phyloP scores from a whole-genome alignment of 192 early-diverging fungal genomes.

The Dimargaris xerosporica region DNA sequence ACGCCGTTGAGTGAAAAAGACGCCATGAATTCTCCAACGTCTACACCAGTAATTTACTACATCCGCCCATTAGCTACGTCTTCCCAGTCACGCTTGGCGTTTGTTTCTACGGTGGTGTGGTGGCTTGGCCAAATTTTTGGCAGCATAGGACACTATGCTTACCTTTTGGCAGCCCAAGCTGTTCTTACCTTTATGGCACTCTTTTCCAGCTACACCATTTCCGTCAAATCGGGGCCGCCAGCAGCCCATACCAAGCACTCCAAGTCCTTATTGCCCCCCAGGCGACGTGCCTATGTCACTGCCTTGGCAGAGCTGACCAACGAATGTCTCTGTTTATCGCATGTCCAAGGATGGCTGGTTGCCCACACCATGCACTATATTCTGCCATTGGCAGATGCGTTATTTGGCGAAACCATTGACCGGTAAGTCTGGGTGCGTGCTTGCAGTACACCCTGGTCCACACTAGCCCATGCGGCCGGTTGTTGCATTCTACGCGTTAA shows the following conservation, averaged over 20 bases:
- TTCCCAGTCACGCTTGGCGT: background rate
- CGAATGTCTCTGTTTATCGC: conserved; percentile 7
- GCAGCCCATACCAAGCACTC: background rate
- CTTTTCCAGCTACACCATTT: conserved; percentile 3
- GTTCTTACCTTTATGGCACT: background rate
- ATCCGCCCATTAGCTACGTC: too few species aligned
- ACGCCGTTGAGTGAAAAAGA: background rate
- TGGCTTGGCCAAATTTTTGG: background rate
- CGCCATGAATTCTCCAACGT: background rate
- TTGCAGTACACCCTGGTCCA: too few species aligned
- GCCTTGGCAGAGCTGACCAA: background rate
- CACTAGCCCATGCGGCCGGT: too few species aligned
- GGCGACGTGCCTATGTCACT: background rate
- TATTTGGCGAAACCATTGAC: background rate
- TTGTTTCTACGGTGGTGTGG: background rate
- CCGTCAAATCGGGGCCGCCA: background rate
- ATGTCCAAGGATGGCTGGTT: background rate
- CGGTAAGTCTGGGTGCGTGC: too few species aligned
- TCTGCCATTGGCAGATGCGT: background rate
- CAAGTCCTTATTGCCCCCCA: background rate
- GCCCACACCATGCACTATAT: background rate
- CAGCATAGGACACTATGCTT: background rate
- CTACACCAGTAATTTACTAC: too few species aligned
- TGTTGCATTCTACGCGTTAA: too few species aligned
- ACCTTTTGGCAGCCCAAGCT: background rate